Evolutionary conservation across 2,329 filamentous ascomycete species (phyloP).

Genomic region (Trichoderma breve): DNA sequence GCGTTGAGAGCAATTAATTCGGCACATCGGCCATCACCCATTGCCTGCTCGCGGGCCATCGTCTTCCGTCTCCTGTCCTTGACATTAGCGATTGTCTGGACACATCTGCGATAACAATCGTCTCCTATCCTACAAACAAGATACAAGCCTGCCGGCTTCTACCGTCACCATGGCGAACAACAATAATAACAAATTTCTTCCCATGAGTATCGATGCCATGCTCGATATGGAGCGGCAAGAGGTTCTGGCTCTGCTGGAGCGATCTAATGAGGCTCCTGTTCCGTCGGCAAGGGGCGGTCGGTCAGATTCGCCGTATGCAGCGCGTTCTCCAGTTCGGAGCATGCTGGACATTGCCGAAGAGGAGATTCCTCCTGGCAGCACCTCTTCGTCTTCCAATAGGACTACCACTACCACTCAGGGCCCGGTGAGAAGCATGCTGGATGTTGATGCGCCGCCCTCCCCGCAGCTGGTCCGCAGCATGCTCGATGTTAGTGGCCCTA

Average conservation of each 20-base stretch:
- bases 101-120: background rate
- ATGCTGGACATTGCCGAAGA: conserved; percentile 61
- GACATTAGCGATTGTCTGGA: background rate
- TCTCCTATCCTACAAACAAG: background rate
- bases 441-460: conserved; percentile 47
- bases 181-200: conserved; percentile 31
- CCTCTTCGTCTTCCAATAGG: conserved; percentile 6
- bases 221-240: conserved; percentile 75
- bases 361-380: conserved; percentile 23
- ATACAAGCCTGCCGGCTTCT: background rate
- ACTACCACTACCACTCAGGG: conserved; percentile 44
- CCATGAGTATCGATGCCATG: conserved; percentile 74
- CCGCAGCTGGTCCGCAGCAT: conserved; percentile 49
- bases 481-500: conserved; percentile 48
- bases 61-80: background rate
- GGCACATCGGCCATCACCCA: background rate
- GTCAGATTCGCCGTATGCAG: conserved; percentile 55
- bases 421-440: conserved; percentile 65
- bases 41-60: background rate
- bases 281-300: conserved; percentile 37
- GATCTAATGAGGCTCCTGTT: conserved; percentile 36
- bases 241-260: conserved; percentile 67
- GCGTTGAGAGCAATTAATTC: background rate
- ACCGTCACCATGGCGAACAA: conserved; percentile 34
- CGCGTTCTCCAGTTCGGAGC: conserved; percentile 66